Evolutionary conservation across 768 basidiomycete species (phyloP).

Genomic region (Pisolithus orientalis): DNA sequence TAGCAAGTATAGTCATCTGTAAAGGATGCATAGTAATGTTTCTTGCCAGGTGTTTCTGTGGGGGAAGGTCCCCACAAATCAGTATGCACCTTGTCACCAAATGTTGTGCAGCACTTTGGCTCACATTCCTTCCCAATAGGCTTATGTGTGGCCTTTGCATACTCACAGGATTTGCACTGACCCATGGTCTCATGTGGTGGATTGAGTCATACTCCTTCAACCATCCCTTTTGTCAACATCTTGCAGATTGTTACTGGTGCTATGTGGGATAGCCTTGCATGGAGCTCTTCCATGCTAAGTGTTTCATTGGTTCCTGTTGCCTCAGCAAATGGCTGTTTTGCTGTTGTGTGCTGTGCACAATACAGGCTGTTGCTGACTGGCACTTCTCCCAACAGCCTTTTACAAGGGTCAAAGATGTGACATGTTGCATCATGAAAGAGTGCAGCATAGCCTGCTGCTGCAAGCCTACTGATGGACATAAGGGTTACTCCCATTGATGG

Average conservation of each 20-base stretch:
- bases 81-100: slow-evolving; percentile 10
- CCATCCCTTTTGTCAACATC: background rate
- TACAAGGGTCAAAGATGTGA: background rate
- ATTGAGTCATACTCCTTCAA: background rate
- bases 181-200: background rate
- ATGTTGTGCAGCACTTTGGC: background rate
- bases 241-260: background rate
- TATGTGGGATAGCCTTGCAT: background rate
- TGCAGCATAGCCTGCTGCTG: background rate
- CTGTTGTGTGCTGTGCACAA: background rate
- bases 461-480: slow-evolving; percentile 1
- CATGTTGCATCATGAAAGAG: background rate
- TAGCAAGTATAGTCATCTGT: background rate
- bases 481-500: slow-evolving; percentile 4
- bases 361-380: slow-evolving; percentile 1
- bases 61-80: slow-evolving; percentile 24
- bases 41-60: slow-evolving; percentile 1
- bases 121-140: slow-evolving; percentile 2
- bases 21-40: no score
- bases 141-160: slow-evolving; percentile 4
- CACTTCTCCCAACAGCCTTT: background rate
- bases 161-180: slow-evolving; percentile 4
- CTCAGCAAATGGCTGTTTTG: background rate
- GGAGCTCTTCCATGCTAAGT: slow-evolving; percentile 1
- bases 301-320: background rate